Evolutionary conservation across 371 early-diverging fungal genomes (phyloP).

Genomic region (Haplosporangium sp.): DNA sequence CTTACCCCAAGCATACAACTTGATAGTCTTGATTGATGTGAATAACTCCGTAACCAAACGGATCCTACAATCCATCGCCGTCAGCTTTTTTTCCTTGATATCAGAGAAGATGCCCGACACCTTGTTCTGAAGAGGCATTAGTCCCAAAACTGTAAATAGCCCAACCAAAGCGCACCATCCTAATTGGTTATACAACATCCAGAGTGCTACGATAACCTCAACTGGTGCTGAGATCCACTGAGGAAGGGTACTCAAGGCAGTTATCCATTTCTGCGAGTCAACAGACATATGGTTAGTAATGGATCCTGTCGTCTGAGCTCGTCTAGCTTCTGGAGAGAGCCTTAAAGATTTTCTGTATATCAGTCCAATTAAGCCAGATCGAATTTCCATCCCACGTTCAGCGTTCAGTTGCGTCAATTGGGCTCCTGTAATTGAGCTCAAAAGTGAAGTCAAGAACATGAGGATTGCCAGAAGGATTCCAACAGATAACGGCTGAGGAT

Average conservation of each 20-base stretch:
- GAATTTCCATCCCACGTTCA: constrained; percentile 63
- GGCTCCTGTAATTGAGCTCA: constrained; percentile 15
- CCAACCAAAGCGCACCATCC: constrained; percentile 67
- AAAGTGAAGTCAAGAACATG: constrained; percentile 27
- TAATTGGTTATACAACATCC: constrained; percentile 60
- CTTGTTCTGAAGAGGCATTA: constrained; percentile 63
- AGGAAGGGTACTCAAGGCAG: constrained; percentile 20
- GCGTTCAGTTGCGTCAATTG: constrained; percentile 33
- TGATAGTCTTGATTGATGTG: constrained; percentile 33
- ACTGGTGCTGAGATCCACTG: constrained; percentile 30
- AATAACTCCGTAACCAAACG: constrained; percentile 32
- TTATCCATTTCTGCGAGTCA: constrained; percentile 61
- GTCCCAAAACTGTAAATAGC: constrained; percentile 53
- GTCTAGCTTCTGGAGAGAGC: constrained; percentile 84
- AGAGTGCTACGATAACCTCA: constrained; percentile 31
- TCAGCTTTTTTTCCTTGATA: constrained; percentile 17
- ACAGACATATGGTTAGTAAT: constrained; percentile 91
- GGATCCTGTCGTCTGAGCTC: constrained; percentile 74
- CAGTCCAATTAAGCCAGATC: constrained; percentile 85
- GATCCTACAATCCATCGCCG: constrained; percentile 30
- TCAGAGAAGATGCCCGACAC: constrained; percentile 50
- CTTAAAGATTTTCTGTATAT: constrained; percentile 88
- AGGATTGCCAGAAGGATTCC: constrained; percentile 26
- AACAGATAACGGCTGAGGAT: constrained; percentile 10
- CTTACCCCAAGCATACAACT: constrained; percentile 69